These are phyloP conservation scores for Lasiodiplodia gonubiensis DNA, from an alignment of 2,329 filamentous ascomycete species.

Conservation along the genomic window DNA sequence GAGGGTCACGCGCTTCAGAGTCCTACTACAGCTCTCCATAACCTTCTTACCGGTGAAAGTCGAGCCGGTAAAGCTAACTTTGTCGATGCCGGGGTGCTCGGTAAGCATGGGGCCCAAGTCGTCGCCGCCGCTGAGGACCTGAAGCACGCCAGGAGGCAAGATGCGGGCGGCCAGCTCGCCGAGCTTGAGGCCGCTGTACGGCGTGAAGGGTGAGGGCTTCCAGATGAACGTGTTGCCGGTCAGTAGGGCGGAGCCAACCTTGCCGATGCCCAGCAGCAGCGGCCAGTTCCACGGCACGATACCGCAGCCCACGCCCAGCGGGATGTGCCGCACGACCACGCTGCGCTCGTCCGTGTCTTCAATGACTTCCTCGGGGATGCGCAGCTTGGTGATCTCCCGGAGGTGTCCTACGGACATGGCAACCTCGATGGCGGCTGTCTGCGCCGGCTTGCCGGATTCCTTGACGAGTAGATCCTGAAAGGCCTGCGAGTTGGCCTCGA, in stretches of 20 bases:
- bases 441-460: slow-evolving; percentile 37
- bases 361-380: slow-evolving; percentile 48
- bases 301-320: slow-evolving; percentile 53
- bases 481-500: slow-evolving; percentile 35
- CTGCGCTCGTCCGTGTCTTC: slow-evolving; percentile 55
- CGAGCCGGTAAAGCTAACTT: slow-evolving; percentile 69
- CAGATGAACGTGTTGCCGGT: slow-evolving; percentile 63
- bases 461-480: slow-evolving; percentile 34
- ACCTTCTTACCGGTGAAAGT: slow-evolving; percentile 65
- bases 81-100: slow-evolving; percentile 63
- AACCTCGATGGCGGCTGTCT: slow-evolving; percentile 33
- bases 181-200: slow-evolving; percentile 63
- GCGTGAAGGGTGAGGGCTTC: slow-evolving; percentile 63
- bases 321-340: slow-evolving; percentile 53
- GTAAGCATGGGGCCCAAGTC: slow-evolving; percentile 65
- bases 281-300: slow-evolving; percentile 57
- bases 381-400: slow-evolving; percentile 40
- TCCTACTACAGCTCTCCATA: slow-evolving; percentile 59
- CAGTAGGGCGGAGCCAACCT: slow-evolving; percentile 63
- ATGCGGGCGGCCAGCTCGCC: slow-evolving; percentile 62
- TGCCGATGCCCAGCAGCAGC: slow-evolving; percentile 55
- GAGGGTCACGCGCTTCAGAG: slow-evolving; percentile 64
- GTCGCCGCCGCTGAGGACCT: slow-evolving; percentile 65
- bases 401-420: slow-evolving; percentile 36
- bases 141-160: slow-evolving; percentile 67